Percentiles rank a stretch among this genome's conserved stretches.
Conservation (phyloP, 495 filamentous ascomycete genomes). For the Penicillium parvum region DNA sequence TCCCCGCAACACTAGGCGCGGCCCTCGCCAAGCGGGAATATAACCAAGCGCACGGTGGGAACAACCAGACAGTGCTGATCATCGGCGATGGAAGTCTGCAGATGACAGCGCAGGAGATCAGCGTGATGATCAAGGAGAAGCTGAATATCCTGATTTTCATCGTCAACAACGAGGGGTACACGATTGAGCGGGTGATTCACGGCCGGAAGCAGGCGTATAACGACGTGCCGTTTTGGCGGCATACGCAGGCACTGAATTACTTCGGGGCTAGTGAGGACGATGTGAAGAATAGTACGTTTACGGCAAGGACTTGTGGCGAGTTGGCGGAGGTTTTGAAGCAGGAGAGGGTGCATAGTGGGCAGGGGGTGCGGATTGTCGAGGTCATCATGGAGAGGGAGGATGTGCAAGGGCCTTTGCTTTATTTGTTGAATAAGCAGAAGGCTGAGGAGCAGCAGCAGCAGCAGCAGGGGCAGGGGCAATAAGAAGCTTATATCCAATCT, state of each 20-base stretch:
- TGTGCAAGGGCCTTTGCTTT: conserved; percentile 30
- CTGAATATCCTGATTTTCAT: conserved; percentile 70
- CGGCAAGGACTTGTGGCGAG: conserved; percentile 33
- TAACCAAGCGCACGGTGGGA: conserved; percentile 14
- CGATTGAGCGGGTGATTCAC: conserved; percentile 72
- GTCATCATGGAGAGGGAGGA: conserved; percentile 46
- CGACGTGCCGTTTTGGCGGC: conserved; percentile 64
- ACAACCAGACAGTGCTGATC: conserved; percentile 56
- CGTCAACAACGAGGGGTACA: conserved; percentile 72
- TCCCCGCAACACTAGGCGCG: conserved; percentile 45
- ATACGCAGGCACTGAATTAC: conserved; percentile 39
- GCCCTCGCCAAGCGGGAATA: conserved; percentile 41
- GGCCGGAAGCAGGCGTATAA: conserved; percentile 73
- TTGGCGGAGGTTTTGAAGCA: conserved; percentile 31
- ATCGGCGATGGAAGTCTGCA: conserved; percentile 82
- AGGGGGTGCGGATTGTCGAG: conserved; percentile 41
- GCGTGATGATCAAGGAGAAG: conserved; percentile 66
- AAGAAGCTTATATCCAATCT: not conserved
- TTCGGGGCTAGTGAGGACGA: conserved; percentile 40
- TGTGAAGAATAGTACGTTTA: conserved; percentile 20
- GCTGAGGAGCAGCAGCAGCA: conserved; percentile 17
- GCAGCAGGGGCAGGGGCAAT: not conserved
- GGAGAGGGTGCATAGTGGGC: conserved; percentile 31
- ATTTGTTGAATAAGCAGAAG: conserved; percentile 24
- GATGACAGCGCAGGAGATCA: conserved; percentile 72